Evolutionary conservation across 164 flowering plant species (phyloP).

Genomic region (Tinospora cordifolia): DNA sequence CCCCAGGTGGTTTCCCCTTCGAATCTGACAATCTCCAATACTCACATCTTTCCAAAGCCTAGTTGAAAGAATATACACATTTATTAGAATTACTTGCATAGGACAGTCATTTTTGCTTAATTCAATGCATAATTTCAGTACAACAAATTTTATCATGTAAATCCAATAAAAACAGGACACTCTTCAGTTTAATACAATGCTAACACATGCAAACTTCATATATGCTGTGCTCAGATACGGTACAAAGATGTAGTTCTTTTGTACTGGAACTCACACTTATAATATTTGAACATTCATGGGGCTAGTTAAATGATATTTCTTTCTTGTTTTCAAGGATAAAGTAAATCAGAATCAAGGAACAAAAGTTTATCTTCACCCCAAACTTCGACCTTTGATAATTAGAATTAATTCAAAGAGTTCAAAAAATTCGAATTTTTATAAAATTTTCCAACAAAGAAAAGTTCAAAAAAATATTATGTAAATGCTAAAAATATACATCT

Average conservation of each 20-base stretch:
- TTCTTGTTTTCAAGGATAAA: not conserved
- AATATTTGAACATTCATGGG: not conserved
- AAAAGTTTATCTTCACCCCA: no score
- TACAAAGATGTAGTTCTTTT: not conserved
- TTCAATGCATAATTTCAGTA: not conserved
- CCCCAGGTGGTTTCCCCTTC: constrained; percentile 96
- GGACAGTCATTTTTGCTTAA: no score
- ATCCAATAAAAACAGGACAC: not conserved
- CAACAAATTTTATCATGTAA: not conserved
- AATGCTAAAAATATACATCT: no score
- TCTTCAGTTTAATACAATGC: not conserved
- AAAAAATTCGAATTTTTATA: no score
- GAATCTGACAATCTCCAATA: constrained; percentile 92
- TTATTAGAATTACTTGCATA: not conserved
- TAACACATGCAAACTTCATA: not conserved
- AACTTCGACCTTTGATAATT: no score
- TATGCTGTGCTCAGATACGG: not conserved
- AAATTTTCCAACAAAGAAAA: no score
- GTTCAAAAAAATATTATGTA: no score
- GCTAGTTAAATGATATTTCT: not conserved
- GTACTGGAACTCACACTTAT: no score
- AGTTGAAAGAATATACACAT: constrained; percentile 7
- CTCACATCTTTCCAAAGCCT: constrained; percentile 84
- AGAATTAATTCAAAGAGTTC: no score
- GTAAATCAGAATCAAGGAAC: no score